Conservation (phyloP, 2,329 filamentous ascomycete genomes). For the Neopestalotiopsis sp. region DNA sequence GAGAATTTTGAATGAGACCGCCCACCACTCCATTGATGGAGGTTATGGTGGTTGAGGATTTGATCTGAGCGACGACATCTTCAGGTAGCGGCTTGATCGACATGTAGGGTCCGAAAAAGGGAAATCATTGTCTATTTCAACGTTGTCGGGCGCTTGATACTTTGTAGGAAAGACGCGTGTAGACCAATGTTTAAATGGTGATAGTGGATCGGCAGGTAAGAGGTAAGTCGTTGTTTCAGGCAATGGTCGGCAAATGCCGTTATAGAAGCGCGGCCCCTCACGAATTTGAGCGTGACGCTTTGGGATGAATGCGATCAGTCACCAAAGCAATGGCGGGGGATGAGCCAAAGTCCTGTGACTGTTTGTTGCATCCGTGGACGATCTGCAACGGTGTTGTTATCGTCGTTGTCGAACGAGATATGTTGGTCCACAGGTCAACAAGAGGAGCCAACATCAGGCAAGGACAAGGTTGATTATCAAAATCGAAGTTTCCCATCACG, state of each 20-base stretch:
- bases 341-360: not conserved
- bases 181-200: conserved; percentile 3
- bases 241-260: not conserved
- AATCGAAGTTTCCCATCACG: not conserved
- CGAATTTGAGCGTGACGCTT: not conserved
- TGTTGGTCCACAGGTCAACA: not conserved
- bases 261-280: not conserved
- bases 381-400: not conserved
- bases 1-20: conserved; percentile 79
- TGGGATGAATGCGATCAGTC: not conserved
- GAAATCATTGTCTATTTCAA: conserved; percentile 22
- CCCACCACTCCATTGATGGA: conserved; percentile 73
- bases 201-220: not conserved
- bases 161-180: not conserved
- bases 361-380: not conserved
- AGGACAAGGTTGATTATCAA: not conserved
- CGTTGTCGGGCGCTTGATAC: not conserved
- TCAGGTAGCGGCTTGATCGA: conserved; percentile 73
- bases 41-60: conserved; percentile 81
- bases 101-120: conserved; percentile 42
- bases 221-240: conserved; percentile 1
- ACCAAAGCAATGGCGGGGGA: not conserved
- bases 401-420: not conserved
- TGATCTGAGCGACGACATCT: conserved; percentile 77
- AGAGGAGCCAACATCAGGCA: not conserved